A percentile compares a stretch with the other conserved stretches of the same genome.
These are phyloP conservation scores for Sclerotinia borealis DNA, from an alignment of 2,329 filamentous ascomycete genomes.

Conservation along the genomic window DNA sequence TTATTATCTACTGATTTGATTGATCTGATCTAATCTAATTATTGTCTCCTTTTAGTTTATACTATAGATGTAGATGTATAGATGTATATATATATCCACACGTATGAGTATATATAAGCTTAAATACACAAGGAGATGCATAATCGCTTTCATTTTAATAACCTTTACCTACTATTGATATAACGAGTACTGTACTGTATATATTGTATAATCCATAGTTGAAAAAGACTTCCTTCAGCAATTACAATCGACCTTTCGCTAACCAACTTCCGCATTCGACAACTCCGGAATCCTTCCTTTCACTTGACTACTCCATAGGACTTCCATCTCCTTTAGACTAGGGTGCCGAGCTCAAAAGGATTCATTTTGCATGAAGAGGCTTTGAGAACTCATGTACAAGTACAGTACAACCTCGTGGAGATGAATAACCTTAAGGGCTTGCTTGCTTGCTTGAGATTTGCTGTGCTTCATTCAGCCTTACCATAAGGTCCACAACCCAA, in stretches of 20 bases:
- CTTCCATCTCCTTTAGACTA: neutral
- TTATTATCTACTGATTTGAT: neutral
- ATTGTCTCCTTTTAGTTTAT: no score
- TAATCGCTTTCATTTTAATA: no score
- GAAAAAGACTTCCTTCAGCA: neutral
- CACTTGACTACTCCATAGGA: no score
- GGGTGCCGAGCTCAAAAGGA: neutral
- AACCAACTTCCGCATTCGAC: neutral
- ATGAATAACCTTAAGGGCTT: neutral
- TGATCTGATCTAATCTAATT: no score
- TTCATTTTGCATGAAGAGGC: no score
- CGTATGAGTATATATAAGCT: no score
- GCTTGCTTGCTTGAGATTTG: constrained; percentile 6
- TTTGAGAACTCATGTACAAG: neutral
- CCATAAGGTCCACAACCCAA: neutral
- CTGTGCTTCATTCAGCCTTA: constrained; percentile 12
- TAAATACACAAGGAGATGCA: no score
- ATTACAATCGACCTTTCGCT: neutral
- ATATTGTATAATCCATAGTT: neutral
- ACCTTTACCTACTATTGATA: no score
- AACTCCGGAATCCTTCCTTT: neutral
- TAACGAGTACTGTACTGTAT: no score
- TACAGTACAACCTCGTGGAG: no score
- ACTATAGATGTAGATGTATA: no score
- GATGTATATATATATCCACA: no score